A percentile compares a stretch with the other conserved stretches of the same genome.
Conservation (phyloP, 2,329 filamentous ascomycete species). For the Penicillium sp. region DNA sequence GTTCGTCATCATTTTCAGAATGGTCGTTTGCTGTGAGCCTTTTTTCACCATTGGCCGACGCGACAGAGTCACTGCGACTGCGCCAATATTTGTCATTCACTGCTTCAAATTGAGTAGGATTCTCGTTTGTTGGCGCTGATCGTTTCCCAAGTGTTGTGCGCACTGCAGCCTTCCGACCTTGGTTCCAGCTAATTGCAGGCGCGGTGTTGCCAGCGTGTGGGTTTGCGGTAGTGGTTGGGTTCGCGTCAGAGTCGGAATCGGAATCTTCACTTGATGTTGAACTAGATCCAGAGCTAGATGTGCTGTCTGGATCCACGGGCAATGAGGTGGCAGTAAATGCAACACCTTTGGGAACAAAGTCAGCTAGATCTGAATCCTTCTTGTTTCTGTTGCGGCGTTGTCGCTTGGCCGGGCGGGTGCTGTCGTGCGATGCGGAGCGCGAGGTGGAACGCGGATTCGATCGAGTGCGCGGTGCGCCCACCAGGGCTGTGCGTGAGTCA, state of each 20-base stretch:
- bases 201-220: conserved; percentile 25
- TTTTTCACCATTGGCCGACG: conserved; percentile 15
- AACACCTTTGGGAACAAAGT: conserved; percentile 40
- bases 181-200: conserved; percentile 46
- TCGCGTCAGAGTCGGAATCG: conserved; percentile 8
- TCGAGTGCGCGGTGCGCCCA: conserved; percentile 40
- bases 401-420: conserved; percentile 27
- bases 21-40: not conserved
- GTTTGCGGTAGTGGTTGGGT: conserved; percentile 15
- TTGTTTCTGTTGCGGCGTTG: conserved; percentile 27
- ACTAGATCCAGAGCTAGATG: conserved; percentile 32
- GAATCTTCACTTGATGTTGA: conserved; percentile 2
- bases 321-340: conserved; percentile 36
- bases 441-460: conserved; percentile 21
- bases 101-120: conserved; percentile 28
- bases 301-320: conserved; percentile 32
- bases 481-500: conserved; percentile 48
- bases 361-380: conserved; percentile 27
- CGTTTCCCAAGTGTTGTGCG: conserved; percentile 43
- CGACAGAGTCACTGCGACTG: conserved; percentile 35
- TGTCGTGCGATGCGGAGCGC: conserved; percentile 25
- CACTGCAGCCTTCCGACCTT: conserved; percentile 41
- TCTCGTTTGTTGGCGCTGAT: conserved; percentile 16
- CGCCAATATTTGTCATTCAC: conserved; percentile 41
- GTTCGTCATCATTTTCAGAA: conserved; percentile 3